Evolutionary conservation across 2,329 filamentous ascomycete genomes (phyloP), one percentile per base, ranked within the genome.

Genomic region (Pseudogymnoascus verrucosus): DNA sequence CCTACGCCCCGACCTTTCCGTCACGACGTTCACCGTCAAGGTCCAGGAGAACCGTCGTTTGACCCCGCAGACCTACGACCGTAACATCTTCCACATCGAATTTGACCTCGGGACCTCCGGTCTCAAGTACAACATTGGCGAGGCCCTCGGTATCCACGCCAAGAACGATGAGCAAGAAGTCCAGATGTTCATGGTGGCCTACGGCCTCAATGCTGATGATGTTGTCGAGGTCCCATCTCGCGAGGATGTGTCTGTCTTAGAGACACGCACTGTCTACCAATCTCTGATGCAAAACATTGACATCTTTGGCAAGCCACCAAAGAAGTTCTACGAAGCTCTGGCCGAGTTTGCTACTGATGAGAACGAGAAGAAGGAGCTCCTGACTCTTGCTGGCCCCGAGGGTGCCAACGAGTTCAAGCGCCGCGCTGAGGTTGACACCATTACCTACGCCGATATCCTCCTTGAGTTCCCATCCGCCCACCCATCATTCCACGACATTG

Each of bases 1-100:
- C 62, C 85, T 99, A 42, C 90, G 95, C 62, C 95, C 95, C 10
- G 95, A 99, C 72, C 80, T 96, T 63, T 79, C 89, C 8, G 86
- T 91, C 72, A 92, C 93, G 84, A 98, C 93, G 1, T 88, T 84
- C 71, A 90, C 91, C 44, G 89, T 97, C 62, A 89, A 87, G 63
- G 93, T 99, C 76, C 91, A 96, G 80, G 95, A 98, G 80, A 97
- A 96, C 79, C 90, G 95, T 66, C 87, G 95, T 67, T 84, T 99
- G 63, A 99, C 95, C 0, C 95, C 95, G 2, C 72, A 78, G 23
- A 89, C 87, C 34, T 99, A 99, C 74, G 93, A 98, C 76, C 91
- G 95, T 70, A 97, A 99, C 82, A 98, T 99, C 77, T 99, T 99
- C 88, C 95, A 99, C 79, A 98, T 99, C 67, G 95, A 99, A 78